These are phyloP conservation scores for Senna tora DNA, from an alignment of 306 rosid species.

Conservation along the genomic window DNA sequence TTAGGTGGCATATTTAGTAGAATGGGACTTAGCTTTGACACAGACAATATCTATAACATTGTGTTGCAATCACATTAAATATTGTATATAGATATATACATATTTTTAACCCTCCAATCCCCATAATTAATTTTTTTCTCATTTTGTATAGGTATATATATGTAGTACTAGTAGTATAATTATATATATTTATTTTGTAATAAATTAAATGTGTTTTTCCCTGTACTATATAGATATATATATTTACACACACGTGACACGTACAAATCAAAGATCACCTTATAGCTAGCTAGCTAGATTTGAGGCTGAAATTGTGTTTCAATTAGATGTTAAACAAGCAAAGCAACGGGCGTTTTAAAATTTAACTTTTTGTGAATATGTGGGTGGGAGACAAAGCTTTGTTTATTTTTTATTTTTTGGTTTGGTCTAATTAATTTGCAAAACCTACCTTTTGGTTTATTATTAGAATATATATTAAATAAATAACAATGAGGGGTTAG, in stretches of 20 bases:
- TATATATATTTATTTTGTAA: too few species aligned
- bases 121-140: not conserved
- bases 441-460: slow-evolving; percentile 5
- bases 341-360: not conserved
- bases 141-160: too few species aligned
- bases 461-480: not conserved
- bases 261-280: not conserved
- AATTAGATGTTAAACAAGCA: not conserved
- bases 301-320: slow-evolving; percentile 7
- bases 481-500: not conserved
- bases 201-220: too few species aligned
- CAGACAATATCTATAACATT: slow-evolving; percentile 18
- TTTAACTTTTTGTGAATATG: not conserved
- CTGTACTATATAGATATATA: too few species aligned
- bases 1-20: slow-evolving; percentile 59
- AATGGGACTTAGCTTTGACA: slow-evolving; percentile 25
- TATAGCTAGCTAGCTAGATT: too few species aligned
- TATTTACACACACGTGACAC: too few species aligned
- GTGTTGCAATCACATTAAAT: slow-evolving; percentile 25
- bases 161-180: too few species aligned
- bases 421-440: slow-evolving; percentile 27
- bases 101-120: too few species aligned
- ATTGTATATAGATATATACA: not conserved
- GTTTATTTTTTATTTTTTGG: too few species aligned
- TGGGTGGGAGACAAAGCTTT: slow-evolving; percentile 30